A percentile compares a stretch with the other conserved stretches of the same genome.
Conservation (phyloP, 139 green algal species). For the Chloropicon primus region DNA sequence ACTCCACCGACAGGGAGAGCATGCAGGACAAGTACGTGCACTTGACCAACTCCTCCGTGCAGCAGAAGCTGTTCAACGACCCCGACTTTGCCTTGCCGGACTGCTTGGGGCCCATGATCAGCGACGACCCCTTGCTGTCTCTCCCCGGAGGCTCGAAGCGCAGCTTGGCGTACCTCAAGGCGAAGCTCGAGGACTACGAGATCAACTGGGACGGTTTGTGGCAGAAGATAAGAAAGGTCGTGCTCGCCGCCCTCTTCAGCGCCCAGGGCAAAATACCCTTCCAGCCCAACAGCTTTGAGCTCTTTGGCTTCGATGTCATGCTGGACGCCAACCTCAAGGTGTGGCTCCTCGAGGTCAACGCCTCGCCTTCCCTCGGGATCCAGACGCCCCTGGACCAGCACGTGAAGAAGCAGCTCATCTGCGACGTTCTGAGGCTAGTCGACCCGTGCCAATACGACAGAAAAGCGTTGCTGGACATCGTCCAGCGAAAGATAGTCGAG, state of each 20-base stretch:
- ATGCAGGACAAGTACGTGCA: conserved; percentile 4
- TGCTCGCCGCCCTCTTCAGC: conserved; percentile 24
- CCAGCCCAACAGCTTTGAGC: conserved; percentile 9
- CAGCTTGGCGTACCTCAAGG: neutral
- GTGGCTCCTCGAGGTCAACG: conserved; percentile 9
- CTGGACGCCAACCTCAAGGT: neutral
- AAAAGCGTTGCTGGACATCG: neutral
- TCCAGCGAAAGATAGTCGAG: neutral
- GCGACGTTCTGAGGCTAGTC: neutral
- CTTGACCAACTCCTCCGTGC: conserved; percentile 9
- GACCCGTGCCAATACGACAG: conserved; percentile 2
- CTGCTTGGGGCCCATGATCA: neutral
- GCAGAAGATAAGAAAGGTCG: conserved; percentile 14
- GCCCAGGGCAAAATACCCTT: conserved; percentile 32
- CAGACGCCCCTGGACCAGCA: conserved; percentile 4
- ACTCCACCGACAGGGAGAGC: conserved; percentile 2
- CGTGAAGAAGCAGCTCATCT: conserved; percentile 3
- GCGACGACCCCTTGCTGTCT: neutral
- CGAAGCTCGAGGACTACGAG: neutral
- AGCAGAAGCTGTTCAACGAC: neutral
- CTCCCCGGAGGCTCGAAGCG: neutral
- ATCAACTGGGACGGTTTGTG: conserved; percentile 7
- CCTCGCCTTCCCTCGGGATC: conserved; percentile 4
- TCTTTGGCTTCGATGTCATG: conserved; percentile 10
- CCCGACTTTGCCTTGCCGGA: neutral